A percentile compares a stretch with the other conserved stretches of the same genome.
Evolutionary conservation across 2,329 filamentous ascomycete species (phyloP).

Genomic region (Malbranchea zuffiana): DNA sequence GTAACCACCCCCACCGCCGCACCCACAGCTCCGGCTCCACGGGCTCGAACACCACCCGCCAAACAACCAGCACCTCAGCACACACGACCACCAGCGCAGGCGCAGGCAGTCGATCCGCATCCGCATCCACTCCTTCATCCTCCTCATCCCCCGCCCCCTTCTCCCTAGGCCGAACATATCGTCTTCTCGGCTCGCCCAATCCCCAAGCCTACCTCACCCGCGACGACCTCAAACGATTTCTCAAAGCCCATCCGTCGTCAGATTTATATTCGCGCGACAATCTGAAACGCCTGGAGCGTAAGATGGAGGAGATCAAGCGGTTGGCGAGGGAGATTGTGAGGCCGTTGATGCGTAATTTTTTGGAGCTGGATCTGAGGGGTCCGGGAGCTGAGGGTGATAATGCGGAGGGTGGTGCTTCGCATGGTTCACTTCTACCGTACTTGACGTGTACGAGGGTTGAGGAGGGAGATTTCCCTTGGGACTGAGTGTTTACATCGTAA

Average conservation of each 20-base stretch:
- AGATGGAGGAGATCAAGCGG: constrained; percentile 78
- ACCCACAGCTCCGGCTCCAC: constrained; percentile 9
- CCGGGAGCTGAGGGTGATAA: constrained; percentile 17
- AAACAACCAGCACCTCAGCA: too few species aligned
- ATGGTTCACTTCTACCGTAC: constrained; percentile 41
- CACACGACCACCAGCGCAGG: constrained; percentile 8
- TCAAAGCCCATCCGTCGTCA: constrained; percentile 59
- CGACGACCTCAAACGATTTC: constrained; percentile 81
- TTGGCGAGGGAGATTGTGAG: constrained; percentile 72
- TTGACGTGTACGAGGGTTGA: constrained; percentile 55
- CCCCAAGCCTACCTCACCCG: constrained; percentile 60
- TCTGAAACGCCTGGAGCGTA: constrained; percentile 69
- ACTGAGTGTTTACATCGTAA: too few species aligned
- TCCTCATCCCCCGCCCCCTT: constrained; percentile 17
- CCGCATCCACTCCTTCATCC: constrained; percentile 9
- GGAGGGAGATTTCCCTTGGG: constrained; percentile 54
- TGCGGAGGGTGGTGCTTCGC: constrained; percentile 22
- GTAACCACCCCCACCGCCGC: constrained; percentile 12
- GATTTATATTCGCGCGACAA: constrained; percentile 74
- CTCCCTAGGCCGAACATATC: constrained; percentile 58
- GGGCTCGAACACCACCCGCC: constrained; percentile 3
- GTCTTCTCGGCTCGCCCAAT: constrained; percentile 56
- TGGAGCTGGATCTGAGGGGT: constrained; percentile 62
- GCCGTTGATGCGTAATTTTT: constrained; percentile 72
- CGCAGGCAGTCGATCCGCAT: constrained; percentile 11